Evolutionary conservation across 345 rosid species (phyloP), one percentile per base, ranked within the genome.

Genomic region (Litchi chinensis): DNA sequence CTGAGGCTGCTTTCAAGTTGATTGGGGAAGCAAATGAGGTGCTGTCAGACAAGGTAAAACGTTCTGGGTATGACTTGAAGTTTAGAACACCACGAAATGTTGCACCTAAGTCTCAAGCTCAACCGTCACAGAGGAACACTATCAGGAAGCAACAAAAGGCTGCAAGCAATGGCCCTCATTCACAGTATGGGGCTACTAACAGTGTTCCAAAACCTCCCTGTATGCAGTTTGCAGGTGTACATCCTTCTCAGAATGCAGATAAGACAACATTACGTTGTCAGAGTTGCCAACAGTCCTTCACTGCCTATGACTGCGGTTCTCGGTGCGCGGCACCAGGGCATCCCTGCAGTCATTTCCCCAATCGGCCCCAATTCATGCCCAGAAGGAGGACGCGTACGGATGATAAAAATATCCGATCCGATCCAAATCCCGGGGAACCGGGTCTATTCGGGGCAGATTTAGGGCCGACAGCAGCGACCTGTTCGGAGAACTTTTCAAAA

Each of bases 1-100:
- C 97, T 0, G 99, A 95, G 83, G 85, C 97, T 75, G 99, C 99
- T 82, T 95, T 95, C 77, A 92, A 93, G 87, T 74, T 95, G 81
- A 86, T 95, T 84, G 90, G 89, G 73, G 97, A 95, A 88, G 98
- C 98, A 37, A 79, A 86, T 57, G 83, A 85, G 77, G 76, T 90
- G 77, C 94, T 93, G 32, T 28, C 89, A 21, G 94, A 95, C 82
- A 83, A 79, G 70, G 69, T 43, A 3, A 84, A 81, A 75, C 91
- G 98, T 22, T 76, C 84, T 68, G 73, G 75, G 48, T 90, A 86
- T 74, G 98, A 93, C 83, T 67, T 84, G 63, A 92, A 81, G 84
- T 83, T 69, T 24, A 89, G 91, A 68, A 48, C 77, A 32, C 44
- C 54, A 65, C 82, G 74, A 75, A 11, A 70, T 32, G 68, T 82